Evolutionary conservation across 495 filamentous ascomycete species (phyloP), one percentile per base, ranked within the genome.

Genomic region (Hyaloscypha hepaticicola): DNA sequence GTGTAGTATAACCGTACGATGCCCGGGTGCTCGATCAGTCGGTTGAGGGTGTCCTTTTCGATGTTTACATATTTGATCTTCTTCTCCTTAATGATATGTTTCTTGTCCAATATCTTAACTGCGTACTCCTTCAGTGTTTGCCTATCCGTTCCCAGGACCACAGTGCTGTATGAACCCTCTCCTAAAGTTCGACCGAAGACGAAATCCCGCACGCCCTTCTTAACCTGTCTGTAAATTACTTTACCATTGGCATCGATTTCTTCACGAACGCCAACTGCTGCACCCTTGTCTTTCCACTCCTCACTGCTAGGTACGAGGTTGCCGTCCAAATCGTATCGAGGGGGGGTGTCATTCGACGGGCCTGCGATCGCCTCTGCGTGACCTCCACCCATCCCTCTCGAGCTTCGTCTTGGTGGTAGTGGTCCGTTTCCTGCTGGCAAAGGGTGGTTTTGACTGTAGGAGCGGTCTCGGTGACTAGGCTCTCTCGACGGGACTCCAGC

Each of bases 1-100:
- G 96, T 99, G 77, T 99, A 99, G 72, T 97, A 99, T 45, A 99
- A 83, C 61, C 96, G 89, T 58, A 99, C 93, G 68, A 99, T 92
- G 12, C 96, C 96, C 9, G 96, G 96, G 72, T 99, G 96, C 57
- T 98, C 95, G 19, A 92, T 97, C 58, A 99, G 79, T 64, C 93
- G 88, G 72, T 99, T 99, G 34, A 99, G 82, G 11, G 96, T 97
- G 76, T 99, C 93, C 78, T 96, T 97, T 78, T 99, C 96, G 68
- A 99, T 98, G 75, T 97, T 97, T 73, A 99, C 96, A 74, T 99
- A 99, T 80, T 99, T 99, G 68, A 99, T 96, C 81, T 99, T 99
- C 76, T 94, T 97, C 78, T 99, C 96, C 79, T 97, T 98, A 81
- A 99, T 98, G 70, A 99, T 99, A 76, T 99, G 96, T 67, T 92